phyloP scores from a whole-genome alignment of 495 filamentous ascomycete genomes.

The Trichocladium antarcticum region DNA sequence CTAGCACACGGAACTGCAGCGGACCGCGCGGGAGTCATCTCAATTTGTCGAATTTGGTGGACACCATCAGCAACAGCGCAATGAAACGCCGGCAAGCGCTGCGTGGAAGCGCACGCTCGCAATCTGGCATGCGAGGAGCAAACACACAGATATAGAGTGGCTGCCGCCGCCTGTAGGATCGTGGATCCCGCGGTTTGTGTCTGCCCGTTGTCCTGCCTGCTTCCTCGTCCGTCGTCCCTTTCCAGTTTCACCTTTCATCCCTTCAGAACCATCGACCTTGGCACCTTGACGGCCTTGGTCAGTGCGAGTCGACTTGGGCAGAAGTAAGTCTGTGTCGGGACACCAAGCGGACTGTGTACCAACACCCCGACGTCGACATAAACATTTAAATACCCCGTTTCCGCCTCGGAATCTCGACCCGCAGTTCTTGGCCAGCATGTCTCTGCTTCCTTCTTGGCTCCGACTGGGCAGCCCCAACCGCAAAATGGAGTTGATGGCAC shows the following conservation, averaged over 20 bases:
- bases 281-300: too few species aligned
- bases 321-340: not conserved
- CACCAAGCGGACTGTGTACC: not conserved
- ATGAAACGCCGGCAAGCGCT: too few species aligned
- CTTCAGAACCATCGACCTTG: not conserved
- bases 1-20: not conserved
- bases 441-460: conserved; percentile 12
- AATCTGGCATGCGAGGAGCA: not conserved
- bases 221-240: not conserved
- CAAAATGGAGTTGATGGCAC: not conserved
- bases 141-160: not conserved
- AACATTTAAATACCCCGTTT: not conserved
- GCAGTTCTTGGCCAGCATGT: conserved; percentile 1
- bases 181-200: not conserved
- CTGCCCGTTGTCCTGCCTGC: not conserved
- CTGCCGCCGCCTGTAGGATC: not conserved
- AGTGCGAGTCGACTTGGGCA: too few species aligned
- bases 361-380: too few species aligned
- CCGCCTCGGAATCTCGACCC: not conserved
- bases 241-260: not conserved
- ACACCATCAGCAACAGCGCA: too few species aligned
- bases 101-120: too few species aligned
- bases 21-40: too few species aligned
- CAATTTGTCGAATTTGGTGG: too few species aligned
- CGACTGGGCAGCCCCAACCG: conserved; percentile 9